These are phyloP conservation scores for Dendrobium catenatum DNA, from an alignment of 106 monocot genomes.

Conservation along the genomic window DNA sequence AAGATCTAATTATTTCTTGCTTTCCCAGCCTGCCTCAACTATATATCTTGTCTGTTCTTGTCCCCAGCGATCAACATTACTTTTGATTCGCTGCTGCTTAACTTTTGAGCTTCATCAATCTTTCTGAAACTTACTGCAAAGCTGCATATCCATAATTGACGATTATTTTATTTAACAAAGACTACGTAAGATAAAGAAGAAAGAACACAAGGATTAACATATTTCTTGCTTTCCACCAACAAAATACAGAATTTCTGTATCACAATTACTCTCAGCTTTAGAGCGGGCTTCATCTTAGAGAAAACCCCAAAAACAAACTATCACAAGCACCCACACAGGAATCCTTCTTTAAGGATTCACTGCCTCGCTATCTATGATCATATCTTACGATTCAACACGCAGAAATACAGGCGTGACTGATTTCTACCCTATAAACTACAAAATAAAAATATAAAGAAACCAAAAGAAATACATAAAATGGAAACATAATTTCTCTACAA, in stretches of 20 bases:
- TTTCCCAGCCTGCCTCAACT: too few relatives aligned
- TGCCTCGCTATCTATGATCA: background rate
- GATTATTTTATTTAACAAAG: too few relatives aligned
- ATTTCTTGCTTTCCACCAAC: too few relatives aligned
- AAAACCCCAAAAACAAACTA: background rate
- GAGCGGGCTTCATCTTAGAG: background rate
- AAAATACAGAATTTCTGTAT: too few relatives aligned
- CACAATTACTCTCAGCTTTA: background rate
- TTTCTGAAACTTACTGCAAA: too few relatives aligned
- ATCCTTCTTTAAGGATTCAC: constrained; percentile 28
- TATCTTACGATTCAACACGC: background rate
- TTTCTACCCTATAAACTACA: background rate
- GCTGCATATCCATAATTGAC: too few relatives aligned
- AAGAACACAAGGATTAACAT: background rate
- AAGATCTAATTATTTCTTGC: too few relatives aligned
- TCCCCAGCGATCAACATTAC: too few relatives aligned
- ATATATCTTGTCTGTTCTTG: too few relatives aligned
- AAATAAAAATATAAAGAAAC: background rate
- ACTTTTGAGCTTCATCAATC: too few relatives aligned
- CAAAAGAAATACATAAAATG: too few relatives aligned
- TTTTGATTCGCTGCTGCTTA: too few relatives aligned
- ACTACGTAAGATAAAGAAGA: background rate
- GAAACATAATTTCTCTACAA: background rate
- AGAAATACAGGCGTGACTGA: background rate
- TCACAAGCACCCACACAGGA: constrained; percentile 1